Evolutionary conservation across 129 eudicot species (phyloP).

Genomic region (Calendula officinalis): DNA sequence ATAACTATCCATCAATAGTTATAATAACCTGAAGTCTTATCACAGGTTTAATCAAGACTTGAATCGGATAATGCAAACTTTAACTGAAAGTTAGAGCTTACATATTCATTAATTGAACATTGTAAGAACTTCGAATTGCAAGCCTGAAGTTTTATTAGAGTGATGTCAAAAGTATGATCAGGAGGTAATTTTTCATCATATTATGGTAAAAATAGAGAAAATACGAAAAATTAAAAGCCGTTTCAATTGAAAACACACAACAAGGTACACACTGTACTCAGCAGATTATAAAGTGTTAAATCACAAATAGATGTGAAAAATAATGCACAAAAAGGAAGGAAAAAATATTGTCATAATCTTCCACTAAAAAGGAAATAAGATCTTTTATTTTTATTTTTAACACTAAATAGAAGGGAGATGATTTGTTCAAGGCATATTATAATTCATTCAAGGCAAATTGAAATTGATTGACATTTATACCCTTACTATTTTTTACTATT

Average conservation of each 20-base stretch:
- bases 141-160: neutral
- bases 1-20: too few species aligned
- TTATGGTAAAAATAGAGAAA: neutral
- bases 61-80: neutral
- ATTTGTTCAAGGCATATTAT: too few species aligned
- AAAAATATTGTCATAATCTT: too few species aligned
- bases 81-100: neutral
- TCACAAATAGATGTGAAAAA: too few species aligned
- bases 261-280: too few species aligned
- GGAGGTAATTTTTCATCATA: neutral
- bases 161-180: neutral
- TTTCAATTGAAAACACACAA: too few species aligned
- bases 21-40: too few species aligned
- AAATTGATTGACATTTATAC: too few species aligned
- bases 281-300: too few species aligned
- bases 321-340: too few species aligned
- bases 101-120: conserved; percentile 3
- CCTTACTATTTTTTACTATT: too few species aligned
- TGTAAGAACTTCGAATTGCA: neutral
- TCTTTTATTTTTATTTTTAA: neutral
- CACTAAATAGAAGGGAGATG: conserved; percentile 11
- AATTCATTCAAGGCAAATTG: too few species aligned
- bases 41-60: neutral
- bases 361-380: neutral
- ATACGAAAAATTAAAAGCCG: neutral